phyloP scores from a whole-genome alignment of 1,284 basidiomycete genomes.

The Pseudozyma sp. region DNA sequence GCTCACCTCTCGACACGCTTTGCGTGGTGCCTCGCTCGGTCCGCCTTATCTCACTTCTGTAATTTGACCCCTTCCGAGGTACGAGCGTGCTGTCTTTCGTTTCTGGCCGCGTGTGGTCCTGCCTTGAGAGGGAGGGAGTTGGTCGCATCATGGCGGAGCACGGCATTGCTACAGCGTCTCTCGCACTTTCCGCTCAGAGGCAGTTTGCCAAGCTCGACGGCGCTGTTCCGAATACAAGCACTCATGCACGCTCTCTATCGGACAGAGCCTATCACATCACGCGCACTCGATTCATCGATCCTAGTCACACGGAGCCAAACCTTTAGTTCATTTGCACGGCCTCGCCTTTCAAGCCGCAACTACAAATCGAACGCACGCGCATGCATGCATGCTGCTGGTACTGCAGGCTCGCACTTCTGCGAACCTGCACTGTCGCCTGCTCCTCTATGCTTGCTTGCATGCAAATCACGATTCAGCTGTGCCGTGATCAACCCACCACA shows the following conservation, averaged over 20 bases:
- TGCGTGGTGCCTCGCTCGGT: background rate
- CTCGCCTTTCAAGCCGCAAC: background rate
- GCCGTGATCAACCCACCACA: conserved; percentile 25
- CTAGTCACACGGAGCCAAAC: background rate
- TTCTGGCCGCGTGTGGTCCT: too few species aligned
- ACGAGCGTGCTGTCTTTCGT: too few species aligned
- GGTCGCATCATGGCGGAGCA: too few species aligned
- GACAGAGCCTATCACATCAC: conserved; percentile 28
- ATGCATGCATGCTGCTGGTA: conserved; percentile 9
- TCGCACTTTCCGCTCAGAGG: too few species aligned
- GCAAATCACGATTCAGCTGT: conserved; percentile 9
- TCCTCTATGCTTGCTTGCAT: background rate
- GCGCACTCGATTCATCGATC: background rate
- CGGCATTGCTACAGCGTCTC: too few species aligned
- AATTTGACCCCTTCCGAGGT: too few species aligned
- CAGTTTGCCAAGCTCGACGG: background rate
- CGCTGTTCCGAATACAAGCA: conserved; percentile 19
- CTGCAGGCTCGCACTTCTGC: background rate
- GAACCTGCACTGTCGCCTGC: background rate
- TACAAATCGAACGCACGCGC: conserved; percentile 1
- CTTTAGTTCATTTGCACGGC: conserved; percentile 16
- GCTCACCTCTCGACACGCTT: too few species aligned
- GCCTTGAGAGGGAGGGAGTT: too few species aligned
- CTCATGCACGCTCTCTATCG: background rate
- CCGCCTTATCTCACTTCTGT: background rate